Conservation (phyloP, 1,284 basidiomycete genomes). For the Ceratobasidium sp. region DNA sequence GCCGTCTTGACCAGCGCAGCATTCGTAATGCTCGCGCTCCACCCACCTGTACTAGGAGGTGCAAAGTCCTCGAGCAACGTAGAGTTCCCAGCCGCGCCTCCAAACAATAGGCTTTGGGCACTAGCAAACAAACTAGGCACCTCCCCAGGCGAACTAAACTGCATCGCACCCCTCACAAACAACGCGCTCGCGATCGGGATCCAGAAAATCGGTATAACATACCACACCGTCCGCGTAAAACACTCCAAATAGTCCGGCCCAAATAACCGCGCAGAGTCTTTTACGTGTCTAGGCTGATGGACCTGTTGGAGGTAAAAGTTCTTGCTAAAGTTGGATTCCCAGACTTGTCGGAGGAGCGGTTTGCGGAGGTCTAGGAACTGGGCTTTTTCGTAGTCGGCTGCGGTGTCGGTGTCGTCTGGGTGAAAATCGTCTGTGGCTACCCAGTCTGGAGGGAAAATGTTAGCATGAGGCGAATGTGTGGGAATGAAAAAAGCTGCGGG, state of each 20-base stretch:
- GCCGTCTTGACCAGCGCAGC: conserved; percentile 58
- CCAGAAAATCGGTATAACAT: conserved; percentile 93
- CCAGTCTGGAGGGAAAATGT: conserved; percentile 69
- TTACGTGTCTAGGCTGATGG: conserved; percentile 92
- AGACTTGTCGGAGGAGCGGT: conserved; percentile 87
- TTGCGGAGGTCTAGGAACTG: conserved; percentile 92
- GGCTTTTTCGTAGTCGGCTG: conserved; percentile 83
- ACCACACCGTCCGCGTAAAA: conserved; percentile 93
- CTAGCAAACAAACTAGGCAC: conserved; percentile 15
- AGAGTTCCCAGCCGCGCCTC: neutral
- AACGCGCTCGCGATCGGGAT: conserved; percentile 87
- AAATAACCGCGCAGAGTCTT: conserved; percentile 89
- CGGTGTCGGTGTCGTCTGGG: conserved; percentile 85
- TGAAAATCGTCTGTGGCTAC: conserved; percentile 87
- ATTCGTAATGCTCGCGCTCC: conserved; percentile 56
- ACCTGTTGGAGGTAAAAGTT: conserved; percentile 96
- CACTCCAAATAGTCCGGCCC: conserved; percentile 88
- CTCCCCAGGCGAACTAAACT: conserved; percentile 67
- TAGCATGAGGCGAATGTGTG: conserved; percentile 8
- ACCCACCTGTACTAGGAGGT: too few relatives aligned
- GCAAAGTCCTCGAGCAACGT: neutral
- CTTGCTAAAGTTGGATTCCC: conserved; percentile 88
- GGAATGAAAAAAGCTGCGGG: conserved; percentile 15
- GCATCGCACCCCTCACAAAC: conserved; percentile 80
- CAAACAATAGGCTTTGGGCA: neutral